Conservation (phyloP, 2,329 filamentous ascomycete species). For the Neurospora crassa region DNA sequence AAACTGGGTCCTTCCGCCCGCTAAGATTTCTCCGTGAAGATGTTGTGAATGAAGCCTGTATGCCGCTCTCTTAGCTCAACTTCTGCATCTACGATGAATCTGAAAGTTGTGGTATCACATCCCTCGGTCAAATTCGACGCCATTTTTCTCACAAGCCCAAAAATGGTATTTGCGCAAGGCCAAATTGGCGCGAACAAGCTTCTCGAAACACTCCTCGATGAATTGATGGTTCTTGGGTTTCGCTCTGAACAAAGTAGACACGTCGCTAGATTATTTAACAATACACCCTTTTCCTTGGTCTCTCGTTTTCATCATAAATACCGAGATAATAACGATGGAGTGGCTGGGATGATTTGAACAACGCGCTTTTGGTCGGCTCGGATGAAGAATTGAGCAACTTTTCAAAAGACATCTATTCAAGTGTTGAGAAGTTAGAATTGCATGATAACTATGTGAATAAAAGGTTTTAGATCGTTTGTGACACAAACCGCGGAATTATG, state of each 20-base stretch:
- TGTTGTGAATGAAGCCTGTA: background rate
- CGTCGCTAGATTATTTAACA: background rate
- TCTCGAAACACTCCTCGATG: background rate
- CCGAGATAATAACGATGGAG: background rate
- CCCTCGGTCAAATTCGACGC: background rate
- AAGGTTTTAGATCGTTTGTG: no score
- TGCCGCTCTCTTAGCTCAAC: background rate
- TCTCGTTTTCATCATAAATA: accelerated
- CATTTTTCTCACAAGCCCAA: background rate
- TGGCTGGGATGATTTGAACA: background rate
- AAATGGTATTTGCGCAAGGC: background rate
- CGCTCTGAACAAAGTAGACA: accelerated
- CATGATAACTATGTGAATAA: background rate
- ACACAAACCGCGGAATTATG: background rate
- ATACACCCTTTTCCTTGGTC: accelerated
- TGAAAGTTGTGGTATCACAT: accelerated
- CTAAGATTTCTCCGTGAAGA: background rate
- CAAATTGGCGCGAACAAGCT: background rate
- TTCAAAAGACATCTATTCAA: accelerated
- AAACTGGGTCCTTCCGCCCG: background rate
- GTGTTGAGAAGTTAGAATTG: accelerated
- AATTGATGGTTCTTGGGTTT: background rate
- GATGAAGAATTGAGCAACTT: background rate
- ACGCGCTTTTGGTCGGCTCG: background rate
- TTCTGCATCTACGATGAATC: background rate